Percentiles rank a stretch among this genome's conserved stretches.
Conservation (phyloP, 2,329 filamentous ascomycete genomes). For the Didymella pomorum region DNA sequence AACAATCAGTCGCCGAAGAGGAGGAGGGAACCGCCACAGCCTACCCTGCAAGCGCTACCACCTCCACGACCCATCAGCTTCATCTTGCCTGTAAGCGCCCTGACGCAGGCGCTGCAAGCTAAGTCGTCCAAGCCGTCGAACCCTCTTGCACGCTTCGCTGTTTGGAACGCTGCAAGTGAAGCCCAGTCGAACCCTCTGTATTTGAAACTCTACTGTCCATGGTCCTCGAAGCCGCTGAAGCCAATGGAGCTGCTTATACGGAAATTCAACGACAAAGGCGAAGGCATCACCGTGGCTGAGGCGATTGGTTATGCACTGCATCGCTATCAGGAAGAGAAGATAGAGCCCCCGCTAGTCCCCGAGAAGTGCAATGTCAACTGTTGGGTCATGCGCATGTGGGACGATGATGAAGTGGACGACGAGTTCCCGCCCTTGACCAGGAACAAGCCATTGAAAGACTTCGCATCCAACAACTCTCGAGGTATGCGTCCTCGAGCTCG, state of each 20-base stretch:
- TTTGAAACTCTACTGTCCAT: constrained; percentile 79
- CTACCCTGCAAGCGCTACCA: constrained; percentile 71
- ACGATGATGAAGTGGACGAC: constrained; percentile 84
- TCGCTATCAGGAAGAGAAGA: constrained; percentile 78
- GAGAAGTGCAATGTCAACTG: constrained; percentile 80
- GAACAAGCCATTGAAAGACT: constrained; percentile 76
- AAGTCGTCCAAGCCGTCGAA: constrained; percentile 74
- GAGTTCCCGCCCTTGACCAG: constrained; percentile 82
- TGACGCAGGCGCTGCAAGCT: constrained; percentile 76
- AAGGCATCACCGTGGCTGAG: constrained; percentile 76
- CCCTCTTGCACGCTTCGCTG: constrained; percentile 79
- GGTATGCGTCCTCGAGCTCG: constrained; percentile 70
- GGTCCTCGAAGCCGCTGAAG: constrained; percentile 69
- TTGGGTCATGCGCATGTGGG: constrained; percentile 84
- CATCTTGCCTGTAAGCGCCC: constrained; percentile 72
- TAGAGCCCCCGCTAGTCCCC: constrained; percentile 69
- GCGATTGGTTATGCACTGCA: constrained; percentile 83
- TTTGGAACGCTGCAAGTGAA: constrained; percentile 79
- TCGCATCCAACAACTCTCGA: constrained; percentile 79
- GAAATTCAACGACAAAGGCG: constrained; percentile 72
- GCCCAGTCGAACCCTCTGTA: constrained; percentile 71
- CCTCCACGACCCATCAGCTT: constrained; percentile 77
- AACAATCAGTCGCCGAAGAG: constrained; percentile 67
- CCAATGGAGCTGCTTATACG: constrained; percentile 77
- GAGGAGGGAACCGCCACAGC: constrained; percentile 55